Evolutionary conservation across 805 yeast genomes (phyloP).

Genomic region (Cyberlindnera mississippiensis): DNA sequence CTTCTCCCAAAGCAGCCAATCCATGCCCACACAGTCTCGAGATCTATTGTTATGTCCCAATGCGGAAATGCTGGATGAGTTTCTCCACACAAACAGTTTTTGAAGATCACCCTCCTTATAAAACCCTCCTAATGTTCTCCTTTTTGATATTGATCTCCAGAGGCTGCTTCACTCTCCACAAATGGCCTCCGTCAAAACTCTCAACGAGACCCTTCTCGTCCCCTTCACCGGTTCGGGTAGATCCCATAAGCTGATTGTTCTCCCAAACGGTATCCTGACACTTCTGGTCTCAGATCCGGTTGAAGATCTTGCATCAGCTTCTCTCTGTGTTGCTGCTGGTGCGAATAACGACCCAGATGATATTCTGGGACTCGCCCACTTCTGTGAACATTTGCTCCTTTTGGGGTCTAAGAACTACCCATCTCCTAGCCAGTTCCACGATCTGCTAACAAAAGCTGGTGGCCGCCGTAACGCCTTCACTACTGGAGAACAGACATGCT

Average conservation of each 20-base stretch:
- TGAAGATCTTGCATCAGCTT: conserved; percentile 59
- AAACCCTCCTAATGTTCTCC: neutral
- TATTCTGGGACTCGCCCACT: conserved; percentile 81
- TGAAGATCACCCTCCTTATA: neutral
- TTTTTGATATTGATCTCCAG: neutral
- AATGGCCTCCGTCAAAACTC: conserved; percentile 14
- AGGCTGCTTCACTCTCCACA: neutral
- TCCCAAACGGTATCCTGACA: conserved; percentile 67
- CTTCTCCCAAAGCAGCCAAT: too few species aligned
- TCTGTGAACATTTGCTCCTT: conserved; percentile 73
- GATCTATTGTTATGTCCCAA: neutral
- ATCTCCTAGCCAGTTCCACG: conserved; percentile 41
- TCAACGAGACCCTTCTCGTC: conserved; percentile 20
- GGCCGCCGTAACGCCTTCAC: conserved; percentile 69
- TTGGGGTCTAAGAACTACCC: conserved; percentile 56
- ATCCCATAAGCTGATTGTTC: conserved; percentile 41
- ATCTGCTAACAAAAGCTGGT: conserved; percentile 41
- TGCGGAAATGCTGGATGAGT: neutral
- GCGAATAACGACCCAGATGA: conserved; percentile 71
- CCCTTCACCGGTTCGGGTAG: conserved; percentile 38
- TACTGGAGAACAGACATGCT: conserved; percentile 62
- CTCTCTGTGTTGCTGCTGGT: conserved; percentile 76
- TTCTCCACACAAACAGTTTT: neutral
- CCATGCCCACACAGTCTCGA: too few species aligned
- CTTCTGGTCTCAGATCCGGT: conserved; percentile 75